Conservation (phyloP, 1,284 basidiomycete genomes). For the Apiotrichum akiyoshidainum region DNA sequence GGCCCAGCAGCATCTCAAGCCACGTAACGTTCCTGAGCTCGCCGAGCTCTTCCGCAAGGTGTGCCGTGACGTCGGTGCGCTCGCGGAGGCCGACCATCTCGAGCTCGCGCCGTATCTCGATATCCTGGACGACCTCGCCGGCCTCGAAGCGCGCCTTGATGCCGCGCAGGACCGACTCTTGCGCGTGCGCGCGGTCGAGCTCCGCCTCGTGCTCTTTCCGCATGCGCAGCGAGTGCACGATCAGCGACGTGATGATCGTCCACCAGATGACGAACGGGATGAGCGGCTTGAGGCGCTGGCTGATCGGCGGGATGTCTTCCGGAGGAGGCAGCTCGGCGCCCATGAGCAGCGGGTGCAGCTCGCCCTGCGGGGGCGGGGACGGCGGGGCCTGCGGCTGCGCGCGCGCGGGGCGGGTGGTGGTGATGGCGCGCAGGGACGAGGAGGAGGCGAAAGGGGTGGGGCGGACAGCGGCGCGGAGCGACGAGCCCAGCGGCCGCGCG, state of each 20-base stretch:
- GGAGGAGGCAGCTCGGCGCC: not conserved
- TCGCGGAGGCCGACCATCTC: conserved; percentile 50
- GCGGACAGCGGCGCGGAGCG: not conserved
- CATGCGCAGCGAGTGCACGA: conserved; percentile 39
- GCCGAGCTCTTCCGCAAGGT: conserved; percentile 18
- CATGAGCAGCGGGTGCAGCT: not conserved
- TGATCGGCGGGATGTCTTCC: conserved; percentile 36
- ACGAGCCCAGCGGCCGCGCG: not conserved
- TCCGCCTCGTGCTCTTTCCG: conserved; percentile 34
- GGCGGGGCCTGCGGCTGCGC: not conserved
- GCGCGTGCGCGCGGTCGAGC: conserved; percentile 28
- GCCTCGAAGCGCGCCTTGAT: conserved; percentile 26
- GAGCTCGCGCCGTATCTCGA: conserved; percentile 44
- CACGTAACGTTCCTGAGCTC: conserved; percentile 39
- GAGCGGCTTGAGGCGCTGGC: conserved; percentile 38
- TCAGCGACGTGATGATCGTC: conserved; percentile 46
- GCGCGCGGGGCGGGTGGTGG: not conserved
- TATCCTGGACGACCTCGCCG: conserved; percentile 29
- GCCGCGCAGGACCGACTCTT: conserved; percentile 39
- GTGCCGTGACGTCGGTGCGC: conserved; percentile 18
- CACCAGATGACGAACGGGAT: conserved; percentile 49
- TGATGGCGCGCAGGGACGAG: not conserved
- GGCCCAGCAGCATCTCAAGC: conserved; percentile 44
- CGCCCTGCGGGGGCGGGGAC: not conserved
- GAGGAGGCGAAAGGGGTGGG: not conserved